Base-by-base conservation (phyloP, 768 basidiomycete genomes). In the Saitozyma podzolica region DNA sequence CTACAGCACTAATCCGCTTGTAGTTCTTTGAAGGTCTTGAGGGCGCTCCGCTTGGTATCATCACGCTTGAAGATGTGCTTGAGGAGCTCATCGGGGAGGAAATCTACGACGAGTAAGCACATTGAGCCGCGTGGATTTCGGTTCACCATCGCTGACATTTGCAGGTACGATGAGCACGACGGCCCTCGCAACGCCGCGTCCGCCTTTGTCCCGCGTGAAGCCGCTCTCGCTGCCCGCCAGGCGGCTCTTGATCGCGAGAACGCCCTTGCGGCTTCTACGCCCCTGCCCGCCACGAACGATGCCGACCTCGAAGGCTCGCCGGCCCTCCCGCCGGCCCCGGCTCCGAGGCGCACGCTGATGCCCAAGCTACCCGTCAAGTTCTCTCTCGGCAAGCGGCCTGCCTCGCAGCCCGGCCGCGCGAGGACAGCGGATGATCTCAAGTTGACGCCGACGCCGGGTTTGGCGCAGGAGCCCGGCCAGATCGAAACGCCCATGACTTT, bases 31-130 rank as follows among this genome's bases (percentile, higher is more conserved):
- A 89, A 82, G 85, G 84, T 47, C 84, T 92, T 58, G 91, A 93
- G 75, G 89, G 92, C 41, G 88, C 88, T 83, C 91, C 91, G 2
- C 82, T 93, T 29, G 92, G 92, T 54, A 91, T 95, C 70, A 93
- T 95, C 64, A 95, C 92, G 0, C 84, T 95, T 2, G 92, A 95
- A 79, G 92, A 95, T 66, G 90, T 95, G 9, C 83, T 95, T 9
- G 92, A 95, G 85, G 92, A 93, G 74, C 83, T 94, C 10, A 93
- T 94, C 59, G 92, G 92, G 13, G 91, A 93, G 80, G 92, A 93
- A 72, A 92, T 94, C 56, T 91, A 90, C 63, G 91, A 93, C 72
- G 92, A 93, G 80, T 92, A 90, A 74, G 67, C 63, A 41, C 10
- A 3, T n/a, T 5, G 13, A 29, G 5, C 2, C 45, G 45, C 45